Evolutionary conservation across 345 rosid genomes (phyloP), one percentile per base, ranked within the genome.

Genomic region (Dimocarpus longan): DNA sequence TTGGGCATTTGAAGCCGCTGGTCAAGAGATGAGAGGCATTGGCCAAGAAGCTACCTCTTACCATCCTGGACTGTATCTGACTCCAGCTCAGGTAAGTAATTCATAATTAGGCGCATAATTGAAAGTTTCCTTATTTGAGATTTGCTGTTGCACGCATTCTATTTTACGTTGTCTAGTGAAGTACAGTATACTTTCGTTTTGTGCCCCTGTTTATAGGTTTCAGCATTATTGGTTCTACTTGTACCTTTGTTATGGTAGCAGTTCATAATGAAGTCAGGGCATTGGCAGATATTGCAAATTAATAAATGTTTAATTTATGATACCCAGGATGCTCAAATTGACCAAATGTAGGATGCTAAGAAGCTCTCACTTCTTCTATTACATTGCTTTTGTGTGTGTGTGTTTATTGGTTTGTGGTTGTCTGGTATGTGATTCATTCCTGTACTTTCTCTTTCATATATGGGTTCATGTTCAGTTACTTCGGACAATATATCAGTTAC

Each of bases 1-100:
- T 79, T 97, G 99, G 99, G 97, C 99, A 82, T 93, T 94, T 86
- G 98, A 97, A 88, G 99, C 99, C 64, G 97, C 99, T 8, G 98
- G 98, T 81, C 99, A 94, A 89, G 99, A 97, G 87, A 88, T 93
- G 98, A 93, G 98, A 88, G 91, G 86, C 82, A 91, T 94, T 90
- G 93, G 95, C 63, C 96, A 91, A 86, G 98, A 97, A 84, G 86
- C 95, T 80, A 87, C 97, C 50, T 82, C 97, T 26, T 97, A 94
- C 82, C 99, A 94, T 81, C 99, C 99, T 76, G 98, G 99, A 75
- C 95, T 93, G 76, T 97, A 91, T 83, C 83, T 97, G 90, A 92
- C 97, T 80, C 85, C 93, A 64, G 91, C 99, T 73, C 99, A 96
- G 95, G 99, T 90, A 82, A 74, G 79, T 63, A 64, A 74, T 62